Percentiles rank a stretch among this genome's conserved stretches.
Evolutionary conservation across 805 yeast genomes (phyloP).

Genomic region (Vanderwaltozyma yarrowii): DNA sequence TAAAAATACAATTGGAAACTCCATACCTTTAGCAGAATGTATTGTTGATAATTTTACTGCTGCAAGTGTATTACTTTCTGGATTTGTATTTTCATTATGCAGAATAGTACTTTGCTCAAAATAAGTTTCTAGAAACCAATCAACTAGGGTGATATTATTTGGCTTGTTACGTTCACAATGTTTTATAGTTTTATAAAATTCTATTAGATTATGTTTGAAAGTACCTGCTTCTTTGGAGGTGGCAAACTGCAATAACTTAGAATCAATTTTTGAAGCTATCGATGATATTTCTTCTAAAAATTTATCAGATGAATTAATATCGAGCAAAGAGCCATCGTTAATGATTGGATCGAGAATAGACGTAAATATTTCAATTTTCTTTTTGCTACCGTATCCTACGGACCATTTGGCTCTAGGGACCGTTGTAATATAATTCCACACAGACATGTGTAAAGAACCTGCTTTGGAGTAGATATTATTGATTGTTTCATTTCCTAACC

Average conservation of each 20-base stretch:
- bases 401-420: conserved; percentile 11
- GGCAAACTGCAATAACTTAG: conserved; percentile 14
- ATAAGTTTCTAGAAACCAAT: conserved; percentile 28
- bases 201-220: conserved; percentile 24
- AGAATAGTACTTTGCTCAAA: conserved; percentile 15
- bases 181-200: conserved; percentile 31
- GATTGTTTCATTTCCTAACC: conserved; percentile 17
- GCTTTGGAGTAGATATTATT: conserved; percentile 14
- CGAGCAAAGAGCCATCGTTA: conserved; percentile 1
- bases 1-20: conserved; percentile 59
- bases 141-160: conserved; percentile 13
- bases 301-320: conserved; percentile 26
- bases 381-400: conserved; percentile 10
- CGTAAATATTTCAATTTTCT: conserved; percentile 23
- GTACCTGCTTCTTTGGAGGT: conserved; percentile 13
- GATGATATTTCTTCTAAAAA: conserved; percentile 29
- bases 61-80: conserved; percentile 1
- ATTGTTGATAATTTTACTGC: conserved; percentile 53
- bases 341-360: conserved; percentile 12
- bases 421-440: conserved; percentile 19
- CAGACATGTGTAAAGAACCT: conserved; percentile 6
- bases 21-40: conserved; percentile 67
- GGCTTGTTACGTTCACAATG: conserved; percentile 20
- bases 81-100: conserved; percentile 1
- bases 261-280: conserved; percentile 29